These are phyloP conservation scores for Aspergillus quadrilineatus DNA, from an alignment of 2,329 filamentous ascomycete genomes.

Conservation along the genomic window DNA sequence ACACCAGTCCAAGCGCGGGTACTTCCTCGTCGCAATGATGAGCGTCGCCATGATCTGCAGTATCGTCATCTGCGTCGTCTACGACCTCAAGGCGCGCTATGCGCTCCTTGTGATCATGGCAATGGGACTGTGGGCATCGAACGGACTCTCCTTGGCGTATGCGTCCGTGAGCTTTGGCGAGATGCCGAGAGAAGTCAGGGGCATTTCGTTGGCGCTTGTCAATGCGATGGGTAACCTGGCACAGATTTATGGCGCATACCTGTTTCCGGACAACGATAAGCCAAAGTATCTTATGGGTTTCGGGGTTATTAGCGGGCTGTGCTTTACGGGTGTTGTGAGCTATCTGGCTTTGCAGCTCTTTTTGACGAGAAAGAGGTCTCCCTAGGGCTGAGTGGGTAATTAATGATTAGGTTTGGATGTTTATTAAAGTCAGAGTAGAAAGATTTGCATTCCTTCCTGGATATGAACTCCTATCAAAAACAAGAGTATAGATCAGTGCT, in stretches of 20 bases:
- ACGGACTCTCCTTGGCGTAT: slow-evolving; percentile 53
- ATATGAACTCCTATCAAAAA: slow-evolving; percentile 25
- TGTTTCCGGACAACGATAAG: slow-evolving; percentile 51
- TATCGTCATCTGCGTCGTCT: slow-evolving; percentile 47
- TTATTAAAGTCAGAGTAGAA: no score
- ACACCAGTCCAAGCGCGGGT: slow-evolving; percentile 47
- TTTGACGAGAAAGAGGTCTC: not conserved
- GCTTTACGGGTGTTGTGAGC: not conserved
- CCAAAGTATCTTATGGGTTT: slow-evolving; percentile 53
- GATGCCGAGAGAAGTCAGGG: slow-evolving; percentile 52
- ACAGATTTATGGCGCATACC: slow-evolving; percentile 55
- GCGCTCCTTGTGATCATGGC: slow-evolving; percentile 58
- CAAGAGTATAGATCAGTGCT: slow-evolving; percentile 23
- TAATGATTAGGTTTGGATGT: not conserved
- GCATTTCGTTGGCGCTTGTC: slow-evolving; percentile 53
- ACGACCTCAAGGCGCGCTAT: slow-evolving; percentile 55
- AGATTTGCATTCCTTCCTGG: no score
- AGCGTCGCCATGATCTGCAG: slow-evolving; percentile 39
- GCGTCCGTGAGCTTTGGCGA: slow-evolving; percentile 53
- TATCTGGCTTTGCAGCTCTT: slow-evolving; percentile 1
- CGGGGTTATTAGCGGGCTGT: slow-evolving; percentile 28
- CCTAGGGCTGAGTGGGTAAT: not conserved
- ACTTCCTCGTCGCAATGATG: slow-evolving; percentile 53
- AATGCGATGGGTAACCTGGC: slow-evolving; percentile 57
- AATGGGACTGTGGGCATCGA: slow-evolving; percentile 54